Conservation (phyloP, 805 yeast species). For the Saccharomycopsis sp. region DNA sequence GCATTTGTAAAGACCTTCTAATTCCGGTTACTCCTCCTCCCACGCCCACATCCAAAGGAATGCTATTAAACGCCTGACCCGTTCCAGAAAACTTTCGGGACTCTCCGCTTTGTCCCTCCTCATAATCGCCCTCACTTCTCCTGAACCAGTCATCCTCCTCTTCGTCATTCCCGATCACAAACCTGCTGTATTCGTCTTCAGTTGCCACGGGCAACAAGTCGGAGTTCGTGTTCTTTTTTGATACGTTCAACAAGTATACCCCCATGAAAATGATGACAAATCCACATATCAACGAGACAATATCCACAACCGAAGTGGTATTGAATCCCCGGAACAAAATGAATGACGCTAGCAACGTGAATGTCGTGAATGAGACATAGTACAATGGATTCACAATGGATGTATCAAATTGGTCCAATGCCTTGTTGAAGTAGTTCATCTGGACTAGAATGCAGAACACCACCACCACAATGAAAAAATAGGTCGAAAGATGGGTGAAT, state of each 20-base stretch:
- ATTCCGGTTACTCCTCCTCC: slow-evolving; percentile 43
- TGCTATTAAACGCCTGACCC: slow-evolving; percentile 51
- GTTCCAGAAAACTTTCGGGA: slow-evolving; percentile 25
- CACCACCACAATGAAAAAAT: slow-evolving; percentile 71
- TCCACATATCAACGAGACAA: slow-evolving; percentile 76
- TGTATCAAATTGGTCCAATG: slow-evolving; percentile 87
- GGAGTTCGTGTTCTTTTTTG: slow-evolving; percentile 55
- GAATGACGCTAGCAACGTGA: slow-evolving; percentile 79
- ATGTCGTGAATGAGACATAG: slow-evolving; percentile 87
- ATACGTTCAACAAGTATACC: slow-evolving; percentile 72
- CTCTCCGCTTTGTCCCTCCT: neutral
- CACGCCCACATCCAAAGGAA: slow-evolving; percentile 79
- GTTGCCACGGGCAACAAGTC: slow-evolving; percentile 25
- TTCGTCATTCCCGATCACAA: neutral
- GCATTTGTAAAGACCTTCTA: slow-evolving; percentile 16
- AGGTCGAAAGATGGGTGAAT: slow-evolving; percentile 77
- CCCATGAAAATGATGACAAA: slow-evolving; percentile 84
- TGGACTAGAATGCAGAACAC: slow-evolving; percentile 79
- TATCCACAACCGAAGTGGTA: slow-evolving; percentile 71
- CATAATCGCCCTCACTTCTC: slow-evolving; percentile 5
- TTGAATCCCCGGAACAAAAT: slow-evolving; percentile 82
- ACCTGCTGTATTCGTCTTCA: neutral
- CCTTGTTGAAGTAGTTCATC: slow-evolving; percentile 92
- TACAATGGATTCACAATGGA: slow-evolving; percentile 87
- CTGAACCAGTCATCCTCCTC: too few species aligned